Evolutionary conservation across 1,284 basidiomycete genomes (phyloP), one percentile per base, ranked within the genome.

Genomic region (Heterobasidion irregulare): DNA sequence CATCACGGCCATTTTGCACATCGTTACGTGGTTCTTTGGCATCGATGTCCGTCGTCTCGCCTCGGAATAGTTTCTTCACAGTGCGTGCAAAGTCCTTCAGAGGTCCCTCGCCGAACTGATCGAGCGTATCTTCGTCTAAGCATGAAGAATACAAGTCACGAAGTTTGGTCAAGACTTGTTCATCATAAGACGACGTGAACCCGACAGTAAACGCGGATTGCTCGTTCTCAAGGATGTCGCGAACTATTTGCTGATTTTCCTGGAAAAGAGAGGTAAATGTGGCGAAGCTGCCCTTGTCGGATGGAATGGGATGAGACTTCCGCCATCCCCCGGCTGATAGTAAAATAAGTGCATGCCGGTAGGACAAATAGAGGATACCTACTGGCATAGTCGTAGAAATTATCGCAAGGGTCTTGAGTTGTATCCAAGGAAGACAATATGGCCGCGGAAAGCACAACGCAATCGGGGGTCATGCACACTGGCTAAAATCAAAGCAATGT

Each of bases 311-410:
- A 66, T 95, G 84, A 0, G 75, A 71, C 52, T 80, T 80, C 32
- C 89, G 75, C 94, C 94, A 98, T 26, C 92, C 92, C 19, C 91
- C 91, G 62, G 82, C 83, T 90, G 41, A 61, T 59, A 49, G 18
- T 18, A 53, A 26, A 34, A 53, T 57, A 47, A 47, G 34, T 26
- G 48, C 44, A 50, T 50, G 50, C 33, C 10, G 36, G 56, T 50
- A 50, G 46, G 26, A 46, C 53, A 55, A 46, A 35, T 55, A 32
- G 45, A 19, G 52, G 15, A 15, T 9, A 77, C 84, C 65, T 64
- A 92, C 91, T 92, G 15, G 92, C 83, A 71, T 89, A 99, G 59
- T 88, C 80, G 68, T 96, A 98, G 68, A 98, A 98, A 71, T 95
- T 88, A 62, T 98, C 91, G 72, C 96, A 99, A 0, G 96, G 96